Evolutionary conservation across 1,284 basidiomycete species (phyloP).

Genomic region (Bondarzewia mesenterica): DNA sequence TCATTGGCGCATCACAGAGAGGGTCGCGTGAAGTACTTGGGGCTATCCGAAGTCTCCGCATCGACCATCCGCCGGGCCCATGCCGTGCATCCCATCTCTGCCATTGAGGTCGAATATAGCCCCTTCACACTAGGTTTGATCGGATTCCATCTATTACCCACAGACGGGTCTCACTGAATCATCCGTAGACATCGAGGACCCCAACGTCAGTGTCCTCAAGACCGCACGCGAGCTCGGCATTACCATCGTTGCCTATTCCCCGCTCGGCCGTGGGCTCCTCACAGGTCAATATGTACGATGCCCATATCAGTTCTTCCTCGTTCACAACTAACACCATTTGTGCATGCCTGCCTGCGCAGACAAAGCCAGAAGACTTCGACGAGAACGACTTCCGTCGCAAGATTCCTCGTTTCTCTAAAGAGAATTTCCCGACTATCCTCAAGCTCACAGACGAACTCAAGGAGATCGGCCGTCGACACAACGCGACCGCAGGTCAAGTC

Average conservation of each 20-base stretch:
- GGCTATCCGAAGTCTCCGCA: conserved; percentile 53
- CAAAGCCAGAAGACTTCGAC: conserved; percentile 11
- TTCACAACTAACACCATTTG: not conserved
- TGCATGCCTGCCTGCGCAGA: no score
- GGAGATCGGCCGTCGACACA: conserved; percentile 34
- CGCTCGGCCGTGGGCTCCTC: conserved; percentile 54
- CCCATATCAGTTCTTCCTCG: not conserved
- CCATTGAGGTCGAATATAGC: conserved; percentile 58
- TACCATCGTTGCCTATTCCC: conserved; percentile 51
- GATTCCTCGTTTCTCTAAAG: conserved; percentile 22
- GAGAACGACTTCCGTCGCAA: conserved; percentile 8
- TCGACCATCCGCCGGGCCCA: conserved; percentile 56
- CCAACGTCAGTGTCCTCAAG: conserved; percentile 37
- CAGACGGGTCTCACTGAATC: no score
- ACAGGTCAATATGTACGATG: conserved; percentile 43
- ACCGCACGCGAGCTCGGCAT: conserved; percentile 46
- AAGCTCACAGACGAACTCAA: conserved; percentile 38
- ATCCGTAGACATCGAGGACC: conserved; percentile 45
- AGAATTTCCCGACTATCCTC: conserved; percentile 55
- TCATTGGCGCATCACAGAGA: conserved; percentile 25
- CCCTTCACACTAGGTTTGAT: conserved; percentile 52
- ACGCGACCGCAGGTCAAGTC: conserved; percentile 47
- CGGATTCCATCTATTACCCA: no score
- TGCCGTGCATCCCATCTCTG: conserved; percentile 50
- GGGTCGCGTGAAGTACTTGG: conserved; percentile 54